Evolutionary conservation across 2,329 filamentous ascomycete species (phyloP), one percentile per base, ranked within the genome.

Genomic region (Cladosporium sp.): DNA sequence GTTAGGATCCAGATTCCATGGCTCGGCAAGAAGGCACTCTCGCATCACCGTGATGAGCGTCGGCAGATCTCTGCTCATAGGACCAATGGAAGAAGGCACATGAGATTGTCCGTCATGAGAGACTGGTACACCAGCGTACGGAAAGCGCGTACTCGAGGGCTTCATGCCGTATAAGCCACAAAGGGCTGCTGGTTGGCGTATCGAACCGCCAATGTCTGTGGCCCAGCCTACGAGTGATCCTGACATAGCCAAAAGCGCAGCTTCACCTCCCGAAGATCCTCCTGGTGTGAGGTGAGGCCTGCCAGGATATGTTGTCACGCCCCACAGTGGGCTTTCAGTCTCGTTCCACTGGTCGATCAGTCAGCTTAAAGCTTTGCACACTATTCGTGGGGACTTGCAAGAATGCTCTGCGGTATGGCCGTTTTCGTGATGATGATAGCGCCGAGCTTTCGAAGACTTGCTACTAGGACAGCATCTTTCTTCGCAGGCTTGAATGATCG

Each of bases 91-190:
- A 0, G 86, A 89, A 1, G 86, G 86, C 0, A 89, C 84, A 73
- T 89, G 86, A 64, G 88, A 85, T 70, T 89, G 87, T 2, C 87
- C 86, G 49, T 88, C 85, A 0, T 84, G 88, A 0, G 86, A 88
- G 0, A 89, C 86, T 0, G 85, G 80, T 0, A 87, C 84, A 0
- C 85, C 86, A 12, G 80, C 71, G 60, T 88, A 89, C 0, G 87
- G 86, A 0, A 88, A 71, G 7, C 86, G 81, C 2, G 80, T 78
- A 68, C 83, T 87, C 85, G 88, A 37, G 0, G 80, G 83, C 61
- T 84, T 84, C 44, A 85, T 74, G 0, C 82, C 81, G 69, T 82
- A 85, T 0, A 84, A 68, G 0, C 82, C 83, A 66, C 80, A 80
- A 67, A 83, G 79, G 44, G 78, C 75, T 21, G 78, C 72, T 8